These are phyloP conservation scores for Chaetomium tenue DNA, from an alignment of 495 filamentous ascomycete species.

Conservation along the genomic window DNA sequence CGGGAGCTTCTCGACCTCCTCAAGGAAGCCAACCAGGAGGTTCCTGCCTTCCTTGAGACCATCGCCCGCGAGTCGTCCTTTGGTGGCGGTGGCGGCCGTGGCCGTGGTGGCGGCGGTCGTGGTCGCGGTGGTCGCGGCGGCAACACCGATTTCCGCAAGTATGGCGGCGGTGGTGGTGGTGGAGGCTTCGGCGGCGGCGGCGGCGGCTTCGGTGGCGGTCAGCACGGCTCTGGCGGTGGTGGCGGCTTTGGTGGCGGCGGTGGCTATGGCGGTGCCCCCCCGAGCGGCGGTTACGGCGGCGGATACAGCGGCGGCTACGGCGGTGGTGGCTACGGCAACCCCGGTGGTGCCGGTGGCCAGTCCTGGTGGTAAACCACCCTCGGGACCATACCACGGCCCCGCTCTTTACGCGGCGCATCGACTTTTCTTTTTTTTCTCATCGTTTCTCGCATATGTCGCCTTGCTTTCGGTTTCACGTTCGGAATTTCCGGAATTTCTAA, in stretches of 20 bases:
- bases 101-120: conserved; percentile 68
- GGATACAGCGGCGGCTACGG: conserved; percentile 77
- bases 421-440: conserved; percentile 22
- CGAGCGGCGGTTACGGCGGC: conserved; percentile 45
- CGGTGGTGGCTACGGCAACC: conserved; percentile 69
- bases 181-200: conserved; percentile 51
- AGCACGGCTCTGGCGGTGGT: conserved; percentile 51
- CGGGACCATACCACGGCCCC: conserved; percentile 23
- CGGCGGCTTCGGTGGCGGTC: conserved; percentile 49
- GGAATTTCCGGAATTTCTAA: conserved; percentile 29
- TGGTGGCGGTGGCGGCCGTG: conserved; percentile 69
- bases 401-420: conserved; percentile 6
- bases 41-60: conserved; percentile 89
- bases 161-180: conserved; percentile 57
- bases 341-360: conserved; percentile 74
- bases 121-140: conserved; percentile 61
- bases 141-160: conserved; percentile 89
- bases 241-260: conserved; percentile 39
- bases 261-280: conserved; percentile 37
- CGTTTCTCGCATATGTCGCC: conserved; percentile 22
- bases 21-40: conserved; percentile 97
- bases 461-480: conserved; percentile 25
- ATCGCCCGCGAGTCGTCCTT: conserved; percentile 91
- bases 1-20: conserved; percentile 92
- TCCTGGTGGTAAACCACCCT: conserved; percentile 81